Base-by-base conservation (phyloP, 1,284 basidiomycete species). In the Ganoderma lucidum region DNA sequence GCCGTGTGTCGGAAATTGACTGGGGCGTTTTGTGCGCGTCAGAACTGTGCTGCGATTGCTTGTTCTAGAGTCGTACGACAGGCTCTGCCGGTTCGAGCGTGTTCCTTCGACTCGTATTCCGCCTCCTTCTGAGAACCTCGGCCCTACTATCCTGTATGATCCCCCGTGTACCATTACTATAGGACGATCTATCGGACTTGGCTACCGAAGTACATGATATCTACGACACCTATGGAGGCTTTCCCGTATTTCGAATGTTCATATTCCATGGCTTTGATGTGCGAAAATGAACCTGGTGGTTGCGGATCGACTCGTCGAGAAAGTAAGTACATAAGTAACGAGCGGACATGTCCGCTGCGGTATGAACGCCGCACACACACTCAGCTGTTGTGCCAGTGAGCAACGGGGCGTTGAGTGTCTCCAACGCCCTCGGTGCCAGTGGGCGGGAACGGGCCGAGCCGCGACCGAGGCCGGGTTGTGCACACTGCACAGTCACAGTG, bases 11-110 rank as follows among this genome's bases (percentile, higher is more conserved):
- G n/a, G 55, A 32, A 55, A 59, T 61, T 72, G 51, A 70, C 73
- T 44, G 61, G 56, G 66, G 48, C 23, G 70, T 67, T n/a, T 58
- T 55, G n/a, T 37, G 48, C 51, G 37, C 44, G 65, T 62, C 80
- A 93, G 92, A 93, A 82, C 78, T 93, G 12, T 85, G 85, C 65
- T 92, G 91, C 80, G 91, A 91, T 68, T 93, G 92, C 79, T 79
- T 93, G 69, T 87, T 92, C 83, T 93, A 80, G 66, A 61, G 59
- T 66, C 70, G 72, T 68, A 69, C 67, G 61, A 71, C 64, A 42
- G 41, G 67, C 63, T 42, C 66, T 64, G 69, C 66, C 62, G 58
- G 59, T 56, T n/a, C 59, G 62, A 39, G 63, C 67, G 65, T 64
- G 56, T n/a, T 55, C 60, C 23, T 6, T 61, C 41, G 37, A 61